A percentile compares a stretch with the other conserved stretches of the same genome.
phyloP scores from a whole-genome alignment of 768 basidiomycete species.

The Suillus variegatus region DNA sequence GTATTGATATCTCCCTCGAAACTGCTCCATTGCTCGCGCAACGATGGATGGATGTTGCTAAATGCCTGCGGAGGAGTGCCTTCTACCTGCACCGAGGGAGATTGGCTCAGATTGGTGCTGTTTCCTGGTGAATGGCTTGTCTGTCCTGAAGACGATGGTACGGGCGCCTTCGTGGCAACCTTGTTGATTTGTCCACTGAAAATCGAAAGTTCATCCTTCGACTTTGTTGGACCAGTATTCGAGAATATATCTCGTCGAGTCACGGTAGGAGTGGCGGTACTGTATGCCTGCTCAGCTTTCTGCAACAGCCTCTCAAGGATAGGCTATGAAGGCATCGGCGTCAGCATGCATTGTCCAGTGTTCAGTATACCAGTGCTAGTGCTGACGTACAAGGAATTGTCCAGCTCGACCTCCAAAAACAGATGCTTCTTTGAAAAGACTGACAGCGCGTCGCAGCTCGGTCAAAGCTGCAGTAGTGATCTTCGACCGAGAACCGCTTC shows the following conservation, averaged over 20 bases:
- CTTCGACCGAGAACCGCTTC: slow-evolving; percentile 49
- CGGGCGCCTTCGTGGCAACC: slow-evolving; percentile 47
- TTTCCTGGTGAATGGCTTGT: slow-evolving; percentile 14
- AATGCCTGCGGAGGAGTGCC: slow-evolving; percentile 28
- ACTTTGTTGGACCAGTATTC: slow-evolving; percentile 43
- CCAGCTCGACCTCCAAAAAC: slow-evolving; percentile 62
- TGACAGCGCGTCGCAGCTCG: slow-evolving; percentile 60
- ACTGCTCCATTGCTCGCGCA: slow-evolving; percentile 55
- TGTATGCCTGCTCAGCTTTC: slow-evolving; percentile 59
- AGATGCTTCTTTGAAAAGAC: slow-evolving; percentile 67
- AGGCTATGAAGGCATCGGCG: slow-evolving; percentile 44
- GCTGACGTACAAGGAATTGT: slow-evolving; percentile 62
- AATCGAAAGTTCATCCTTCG: slow-evolving; percentile 71
- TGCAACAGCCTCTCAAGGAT: slow-evolving; percentile 60
- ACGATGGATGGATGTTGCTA: slow-evolving; percentile 53
- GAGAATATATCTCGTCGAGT: slow-evolving; percentile 59
- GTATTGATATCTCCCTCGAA: slow-evolving; percentile 56
- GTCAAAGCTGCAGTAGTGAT: slow-evolving; percentile 70
- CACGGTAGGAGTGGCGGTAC: slow-evolving; percentile 45
- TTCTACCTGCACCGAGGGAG: slow-evolving; percentile 6
- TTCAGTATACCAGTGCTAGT: neutral
- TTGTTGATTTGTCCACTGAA: slow-evolving; percentile 78
- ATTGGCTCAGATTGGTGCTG: slow-evolving; percentile 13
- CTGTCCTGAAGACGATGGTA: slow-evolving; percentile 14
- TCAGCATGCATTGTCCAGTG: neutral